These are phyloP conservation scores for Fusarium dlaminii DNA, from an alignment of 2,329 filamentous ascomycete genomes.

Conservation along the genomic window DNA sequence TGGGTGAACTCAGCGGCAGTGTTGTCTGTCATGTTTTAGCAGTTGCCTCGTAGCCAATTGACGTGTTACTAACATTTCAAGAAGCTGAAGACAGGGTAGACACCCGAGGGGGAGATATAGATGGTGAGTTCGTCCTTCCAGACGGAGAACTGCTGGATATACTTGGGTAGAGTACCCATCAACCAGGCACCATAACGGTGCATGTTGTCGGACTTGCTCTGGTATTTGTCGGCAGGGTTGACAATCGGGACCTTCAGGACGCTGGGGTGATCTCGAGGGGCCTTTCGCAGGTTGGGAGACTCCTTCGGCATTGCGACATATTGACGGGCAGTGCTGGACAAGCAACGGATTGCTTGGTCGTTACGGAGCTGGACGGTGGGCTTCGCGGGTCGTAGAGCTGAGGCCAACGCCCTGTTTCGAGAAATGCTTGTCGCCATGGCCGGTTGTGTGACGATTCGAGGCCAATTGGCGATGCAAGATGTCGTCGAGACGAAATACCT, in stretches of 20 bases:
- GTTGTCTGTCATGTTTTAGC: constrained; percentile 69
- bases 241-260: constrained; percentile 81
- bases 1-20: constrained; percentile 97
- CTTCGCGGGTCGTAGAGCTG: constrained; percentile 64
- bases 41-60: not conserved
- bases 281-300: constrained; percentile 72
- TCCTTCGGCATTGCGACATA: constrained; percentile 68
- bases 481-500: constrained; percentile 42
- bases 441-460: constrained; percentile 46
- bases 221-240: constrained; percentile 93
- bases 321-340: constrained; percentile 60
- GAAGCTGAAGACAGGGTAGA: constrained; percentile 93
- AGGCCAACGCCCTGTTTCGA: constrained; percentile 64
- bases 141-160: constrained; percentile 98
- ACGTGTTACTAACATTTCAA: constrained; percentile 72
- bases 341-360: constrained; percentile 57
- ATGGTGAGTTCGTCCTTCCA: constrained; percentile 99
- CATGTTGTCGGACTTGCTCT: constrained; percentile 84
- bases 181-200: constrained; percentile 97
- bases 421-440: constrained; percentile 70
- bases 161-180: constrained; percentile 96
- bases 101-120: constrained; percentile 87
- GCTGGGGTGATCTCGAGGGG: constrained; percentile 65
- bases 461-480: constrained; percentile 56
- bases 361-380: constrained; percentile 53